Percentiles rank a stretch among this genome's conserved stretches.
These are phyloP conservation scores for Penicillium concentricum DNA, from an alignment of 2,329 filamentous ascomycete species.

Conservation along the genomic window DNA sequence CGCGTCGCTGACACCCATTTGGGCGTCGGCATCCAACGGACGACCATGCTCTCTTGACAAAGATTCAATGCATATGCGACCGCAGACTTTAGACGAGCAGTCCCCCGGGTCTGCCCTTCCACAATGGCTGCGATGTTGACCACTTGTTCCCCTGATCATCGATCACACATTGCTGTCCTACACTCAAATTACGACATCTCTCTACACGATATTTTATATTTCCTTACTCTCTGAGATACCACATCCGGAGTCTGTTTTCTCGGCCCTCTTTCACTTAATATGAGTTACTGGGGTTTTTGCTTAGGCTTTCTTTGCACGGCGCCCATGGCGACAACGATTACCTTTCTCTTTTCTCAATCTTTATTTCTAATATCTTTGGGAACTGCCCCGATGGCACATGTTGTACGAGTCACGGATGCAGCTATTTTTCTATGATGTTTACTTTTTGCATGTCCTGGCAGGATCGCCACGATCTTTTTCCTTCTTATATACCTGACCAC, in stretches of 20 bases:
- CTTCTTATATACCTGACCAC: slow-evolving; percentile 6
- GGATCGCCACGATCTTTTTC: slow-evolving; percentile 6
- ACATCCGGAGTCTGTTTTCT: slow-evolving; percentile 1
- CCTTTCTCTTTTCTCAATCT: neutral
- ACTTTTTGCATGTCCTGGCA: slow-evolving; percentile 9
- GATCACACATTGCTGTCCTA: neutral
- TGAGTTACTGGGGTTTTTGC: neutral
- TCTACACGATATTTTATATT: slow-evolving; percentile 5
- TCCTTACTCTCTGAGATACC: slow-evolving; percentile 5
- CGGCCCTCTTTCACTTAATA: slow-evolving; percentile 7
- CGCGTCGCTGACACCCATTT: neutral
- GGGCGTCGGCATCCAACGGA: neutral
- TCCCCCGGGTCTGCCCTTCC: neutral
- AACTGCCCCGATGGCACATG: slow-evolving; percentile 3
- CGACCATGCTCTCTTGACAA: neutral
- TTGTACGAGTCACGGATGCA: slow-evolving; percentile 14
- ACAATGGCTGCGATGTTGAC: slow-evolving; percentile 3
- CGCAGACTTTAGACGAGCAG: neutral
- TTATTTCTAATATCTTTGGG: slow-evolving; percentile 6
- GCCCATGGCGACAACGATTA: slow-evolving; percentile 8
- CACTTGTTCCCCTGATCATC: slow-evolving; percentile 2
- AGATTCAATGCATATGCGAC: neutral
- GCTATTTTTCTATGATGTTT: neutral
- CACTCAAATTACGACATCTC: slow-evolving; percentile 1
- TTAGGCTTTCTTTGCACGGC: slow-evolving; percentile 10